phyloP scores from a whole-genome alignment of 192 early-diverging fungal genomes.

The Oehlia diaphana region DNA sequence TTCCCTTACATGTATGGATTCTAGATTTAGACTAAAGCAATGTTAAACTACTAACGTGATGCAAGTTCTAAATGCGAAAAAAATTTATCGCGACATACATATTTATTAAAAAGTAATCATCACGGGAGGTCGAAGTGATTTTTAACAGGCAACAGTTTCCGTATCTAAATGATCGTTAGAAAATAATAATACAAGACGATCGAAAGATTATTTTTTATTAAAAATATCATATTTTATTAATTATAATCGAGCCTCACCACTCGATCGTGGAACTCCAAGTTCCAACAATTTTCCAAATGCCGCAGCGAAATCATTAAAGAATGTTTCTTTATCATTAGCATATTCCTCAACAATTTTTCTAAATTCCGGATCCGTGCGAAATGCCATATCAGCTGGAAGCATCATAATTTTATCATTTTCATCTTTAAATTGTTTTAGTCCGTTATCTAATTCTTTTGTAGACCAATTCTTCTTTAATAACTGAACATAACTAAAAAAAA shows the following conservation, averaged over 20 bases:
- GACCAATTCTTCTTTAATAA: conserved; percentile 35
- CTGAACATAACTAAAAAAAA: conserved; percentile 35
- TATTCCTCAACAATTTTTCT: conserved; percentile 58
- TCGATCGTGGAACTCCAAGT: conserved; percentile 37
- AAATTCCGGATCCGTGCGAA: conserved; percentile 56
- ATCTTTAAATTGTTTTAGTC: conserved; percentile 17
- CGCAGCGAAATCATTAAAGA: conserved; percentile 56
- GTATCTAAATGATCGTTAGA: background rate
- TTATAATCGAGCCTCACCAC: conserved; percentile 7
- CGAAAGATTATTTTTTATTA: background rate
- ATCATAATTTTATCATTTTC: conserved; percentile 58
- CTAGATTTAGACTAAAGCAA: no score
- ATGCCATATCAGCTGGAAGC: conserved; percentile 68
- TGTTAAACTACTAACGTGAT: no score
- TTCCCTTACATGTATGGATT: no score
- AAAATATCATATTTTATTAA: background rate
- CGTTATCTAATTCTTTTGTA: background rate
- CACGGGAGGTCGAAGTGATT: no score
- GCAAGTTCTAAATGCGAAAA: no score
- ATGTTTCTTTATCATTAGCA: conserved; percentile 63
- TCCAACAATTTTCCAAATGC: conserved; percentile 51
- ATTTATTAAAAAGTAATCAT: no score
- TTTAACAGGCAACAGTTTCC: background rate
- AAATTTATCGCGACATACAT: no score
- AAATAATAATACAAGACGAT: background rate